Evolutionary conservation across 2,329 filamentous ascomycete genomes (phyloP).

Genomic region (Cercospora zeina): DNA sequence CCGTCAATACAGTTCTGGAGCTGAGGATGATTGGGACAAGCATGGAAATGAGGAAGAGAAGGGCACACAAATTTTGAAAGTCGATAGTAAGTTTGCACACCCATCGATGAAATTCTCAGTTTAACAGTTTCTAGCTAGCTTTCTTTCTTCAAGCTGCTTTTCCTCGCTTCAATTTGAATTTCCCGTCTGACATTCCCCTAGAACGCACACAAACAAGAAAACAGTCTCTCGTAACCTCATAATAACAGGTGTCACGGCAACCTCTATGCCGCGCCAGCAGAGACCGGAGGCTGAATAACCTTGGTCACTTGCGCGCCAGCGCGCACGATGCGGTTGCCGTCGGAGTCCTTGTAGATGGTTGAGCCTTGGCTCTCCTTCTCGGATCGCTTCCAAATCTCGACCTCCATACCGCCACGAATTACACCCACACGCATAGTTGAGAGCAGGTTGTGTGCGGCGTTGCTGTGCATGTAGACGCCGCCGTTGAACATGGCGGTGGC

Average conservation of each 20-base stretch:
- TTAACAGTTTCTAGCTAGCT: slow-evolving; percentile 12
- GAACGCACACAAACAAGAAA: slow-evolving; percentile 25
- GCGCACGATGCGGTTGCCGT: slow-evolving; percentile 78
- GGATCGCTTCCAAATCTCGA: slow-evolving; percentile 89
- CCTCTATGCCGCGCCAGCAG: slow-evolving; percentile 74
- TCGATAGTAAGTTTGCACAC: background rate
- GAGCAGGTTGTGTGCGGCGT: slow-evolving; percentile 84
- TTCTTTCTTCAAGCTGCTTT: slow-evolving; percentile 6
- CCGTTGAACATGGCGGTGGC: slow-evolving; percentile 90
- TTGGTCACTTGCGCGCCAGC: slow-evolving; percentile 85
- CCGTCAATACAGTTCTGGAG: no score
- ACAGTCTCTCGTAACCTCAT: slow-evolving; percentile 18
- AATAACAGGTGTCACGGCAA: background rate
- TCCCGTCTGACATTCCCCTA: slow-evolving; percentile 21
- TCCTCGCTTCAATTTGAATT: background rate
- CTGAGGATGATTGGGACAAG: no score
- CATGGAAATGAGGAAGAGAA: background rate
- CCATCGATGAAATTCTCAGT: slow-evolving; percentile 1
- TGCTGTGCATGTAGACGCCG: slow-evolving; percentile 85
- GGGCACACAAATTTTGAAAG: background rate
- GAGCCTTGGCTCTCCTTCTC: slow-evolving; percentile 83
- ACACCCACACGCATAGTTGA: slow-evolving; percentile 87
- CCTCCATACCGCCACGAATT: slow-evolving; percentile 81
- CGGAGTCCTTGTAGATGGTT: slow-evolving; percentile 74
- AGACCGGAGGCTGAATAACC: slow-evolving; percentile 74